phyloP scores from a whole-genome alignment of 2,329 filamentous ascomycete genomes.

The Diaporthe sp. region DNA sequence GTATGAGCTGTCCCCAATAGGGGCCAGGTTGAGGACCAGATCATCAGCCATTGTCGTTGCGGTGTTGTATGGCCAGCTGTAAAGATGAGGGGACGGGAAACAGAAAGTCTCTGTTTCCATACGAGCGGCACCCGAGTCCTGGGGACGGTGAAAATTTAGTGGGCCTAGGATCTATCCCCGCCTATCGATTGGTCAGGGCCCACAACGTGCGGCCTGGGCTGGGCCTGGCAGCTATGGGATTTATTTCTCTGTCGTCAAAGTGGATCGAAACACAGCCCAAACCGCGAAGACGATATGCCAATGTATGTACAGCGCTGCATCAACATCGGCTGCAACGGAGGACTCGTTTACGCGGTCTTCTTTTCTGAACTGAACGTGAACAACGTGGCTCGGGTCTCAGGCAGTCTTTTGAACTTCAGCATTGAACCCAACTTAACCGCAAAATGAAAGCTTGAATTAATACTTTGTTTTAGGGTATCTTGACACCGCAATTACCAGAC shows the following conservation, averaged over 20 bases:
- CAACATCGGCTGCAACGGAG: neutral
- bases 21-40: conserved; percentile 39
- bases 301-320: neutral
- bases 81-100: neutral
- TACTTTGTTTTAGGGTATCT: conserved; percentile 2
- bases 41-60: conserved; percentile 35
- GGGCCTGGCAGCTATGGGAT: neutral
- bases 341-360: neutral
- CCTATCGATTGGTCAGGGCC: conserved; percentile 27
- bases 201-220: neutral
- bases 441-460: neutral
- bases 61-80: neutral
- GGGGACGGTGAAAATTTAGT: conserved; percentile 28
- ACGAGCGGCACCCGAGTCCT: neutral
- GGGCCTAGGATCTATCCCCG: neutral
- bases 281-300: neutral
- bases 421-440: neutral
- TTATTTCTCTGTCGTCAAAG: neutral
- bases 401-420: neutral
- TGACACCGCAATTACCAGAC: neutral
- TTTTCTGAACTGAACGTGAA: neutral
- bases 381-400: neutral
- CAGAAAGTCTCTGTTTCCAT: conserved; percentile 20
- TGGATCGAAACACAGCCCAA: neutral
- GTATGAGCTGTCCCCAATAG: conserved; percentile 13